Evolutionary conservation across 2,329 filamentous ascomycete genomes (phyloP), one percentile per base, ranked within the genome.

Genomic region (Corynespora cassiicola): DNA sequence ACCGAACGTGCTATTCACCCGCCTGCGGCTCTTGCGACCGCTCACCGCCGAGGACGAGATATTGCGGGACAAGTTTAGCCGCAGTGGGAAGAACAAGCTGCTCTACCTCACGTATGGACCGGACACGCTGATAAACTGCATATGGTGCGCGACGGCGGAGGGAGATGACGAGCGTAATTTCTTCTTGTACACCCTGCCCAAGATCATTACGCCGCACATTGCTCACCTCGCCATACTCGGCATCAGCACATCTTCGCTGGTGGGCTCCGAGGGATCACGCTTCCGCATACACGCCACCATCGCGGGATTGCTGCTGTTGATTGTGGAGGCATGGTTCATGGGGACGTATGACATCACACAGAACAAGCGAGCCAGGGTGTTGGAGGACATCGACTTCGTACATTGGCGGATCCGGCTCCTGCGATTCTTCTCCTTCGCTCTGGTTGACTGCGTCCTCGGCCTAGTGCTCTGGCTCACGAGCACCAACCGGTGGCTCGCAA

Each of bases 41-140:
- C 75, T 88, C 2, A 85, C 81, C 0, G 47, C 70, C 0, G 43
- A 65, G 9, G 91, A 97, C 69, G 75, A 81, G 33, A 70, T 77
- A 16, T 77, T 97, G 7, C 79, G 83, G 35, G 70, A 74, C 17
- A 85, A 85, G 54, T 84, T 97, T 61, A 41, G 41, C 79, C 45
- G 32, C 16, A 57, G 64, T 44, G 72, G 85, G 36, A 84, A 89
- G 51, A 86, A 86, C 31, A 80, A 88, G 36, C 79, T 94, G 42
- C 75, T 95, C 6, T 97, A 96, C 71, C 77, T 95, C 35, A 84
- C 87, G 42, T 95, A 84, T 69, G 94, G 94, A 2, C 88, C 90
- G 0, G 76, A 81, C 21, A 82, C 85, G 7, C 66, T 97, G 23
- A 75, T 84, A 15, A 76, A 82, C 42, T 97, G 91, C 66, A 79